Conservation (phyloP, 805 yeast genomes). For the Metschnikowia lachancei region DNA sequence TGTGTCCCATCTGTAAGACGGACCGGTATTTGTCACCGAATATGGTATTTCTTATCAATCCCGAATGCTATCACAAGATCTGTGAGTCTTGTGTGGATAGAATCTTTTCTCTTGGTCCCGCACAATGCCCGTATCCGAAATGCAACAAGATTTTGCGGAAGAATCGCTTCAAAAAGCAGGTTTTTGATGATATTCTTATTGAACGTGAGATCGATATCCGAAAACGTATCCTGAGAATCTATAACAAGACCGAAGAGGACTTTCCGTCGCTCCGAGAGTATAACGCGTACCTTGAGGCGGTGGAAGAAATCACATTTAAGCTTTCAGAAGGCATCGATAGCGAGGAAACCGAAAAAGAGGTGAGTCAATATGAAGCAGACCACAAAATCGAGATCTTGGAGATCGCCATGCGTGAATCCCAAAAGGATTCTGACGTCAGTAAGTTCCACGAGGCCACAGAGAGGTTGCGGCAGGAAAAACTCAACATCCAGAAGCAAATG, state of each 20-base stretch:
- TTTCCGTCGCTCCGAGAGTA: constrained; percentile 59
- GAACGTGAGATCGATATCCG: constrained; percentile 93
- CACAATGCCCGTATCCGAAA: constrained; percentile 91
- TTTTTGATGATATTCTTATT: constrained; percentile 85
- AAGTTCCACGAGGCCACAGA: constrained; percentile 57
- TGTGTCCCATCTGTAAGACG: constrained; percentile 97
- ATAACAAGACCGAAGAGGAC: constrained; percentile 76
- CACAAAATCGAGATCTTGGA: constrained; percentile 74
- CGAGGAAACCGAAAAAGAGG: constrained; percentile 62
- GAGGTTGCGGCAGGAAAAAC: constrained; percentile 60
- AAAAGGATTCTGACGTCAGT: constrained; percentile 59
- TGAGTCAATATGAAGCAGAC: constrained; percentile 65
- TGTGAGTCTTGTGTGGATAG: constrained; percentile 97
- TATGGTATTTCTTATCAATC: constrained; percentile 86
- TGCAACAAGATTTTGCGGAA: constrained; percentile 86
- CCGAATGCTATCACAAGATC: constrained; percentile 97
- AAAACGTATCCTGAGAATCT: constrained; percentile 68
- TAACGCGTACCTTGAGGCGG: constrained; percentile 77
- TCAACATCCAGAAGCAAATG: constrained; percentile 63
- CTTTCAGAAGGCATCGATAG: constrained; percentile 67
- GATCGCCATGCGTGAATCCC: constrained; percentile 67
- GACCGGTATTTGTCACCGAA: constrained; percentile 92
- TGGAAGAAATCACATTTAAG: constrained; percentile 79
- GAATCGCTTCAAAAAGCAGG: constrained; percentile 86
- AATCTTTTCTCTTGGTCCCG: constrained; percentile 90